Evolutionary conservation across 495 filamentous ascomycete genomes (phyloP), one percentile per base, ranked within the genome.

Genomic region (Aeminium ludgeri): DNA sequence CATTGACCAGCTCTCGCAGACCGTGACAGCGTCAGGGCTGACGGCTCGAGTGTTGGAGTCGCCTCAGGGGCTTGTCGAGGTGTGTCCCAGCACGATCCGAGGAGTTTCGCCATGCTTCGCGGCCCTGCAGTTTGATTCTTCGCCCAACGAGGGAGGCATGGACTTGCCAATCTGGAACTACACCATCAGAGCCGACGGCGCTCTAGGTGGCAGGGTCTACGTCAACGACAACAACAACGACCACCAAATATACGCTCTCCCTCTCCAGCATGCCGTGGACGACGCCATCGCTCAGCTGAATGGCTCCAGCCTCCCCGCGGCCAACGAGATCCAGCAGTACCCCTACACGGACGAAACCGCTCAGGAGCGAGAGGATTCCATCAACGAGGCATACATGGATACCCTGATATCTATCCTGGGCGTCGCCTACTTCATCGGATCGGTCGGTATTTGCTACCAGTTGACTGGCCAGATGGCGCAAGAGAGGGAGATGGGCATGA

Each of bases 231-330:
- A 65, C 30, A 61, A 65, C 36, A 87, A 86, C 54, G 77, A 80
- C 52, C 70, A 63, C 23, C 65, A 91, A 56, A 61, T 82, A 17
- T 91, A 81, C 43, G 63, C 79, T 40, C 63, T 92, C 16, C 84
- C 84, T 8, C 60, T 92, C 15, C 82, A 89, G 55, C 69, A 74
- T 43, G 73, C 80, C 0, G 70, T 92, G 23, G 84, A 91, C 55
- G 59, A 59, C 39, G 72, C 78, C 5, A 91, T 91, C 45, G 69
- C 76, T 3, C 47, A 56, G 12, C 49, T 68, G 23, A 66, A 72
- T 44, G 48, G 53, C 6, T 43, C 49, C 7, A 45, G 55, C 12
- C 54, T 53, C 15, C 48, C 74, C 1, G 4, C 23, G 4, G 23
- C 23, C 23, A 40, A 25, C 15, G 54, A 56, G 17, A 55, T 66